Conservation (phyloP, 2,329 filamentous ascomycete species). For the Sporothrix sp. region DNA sequence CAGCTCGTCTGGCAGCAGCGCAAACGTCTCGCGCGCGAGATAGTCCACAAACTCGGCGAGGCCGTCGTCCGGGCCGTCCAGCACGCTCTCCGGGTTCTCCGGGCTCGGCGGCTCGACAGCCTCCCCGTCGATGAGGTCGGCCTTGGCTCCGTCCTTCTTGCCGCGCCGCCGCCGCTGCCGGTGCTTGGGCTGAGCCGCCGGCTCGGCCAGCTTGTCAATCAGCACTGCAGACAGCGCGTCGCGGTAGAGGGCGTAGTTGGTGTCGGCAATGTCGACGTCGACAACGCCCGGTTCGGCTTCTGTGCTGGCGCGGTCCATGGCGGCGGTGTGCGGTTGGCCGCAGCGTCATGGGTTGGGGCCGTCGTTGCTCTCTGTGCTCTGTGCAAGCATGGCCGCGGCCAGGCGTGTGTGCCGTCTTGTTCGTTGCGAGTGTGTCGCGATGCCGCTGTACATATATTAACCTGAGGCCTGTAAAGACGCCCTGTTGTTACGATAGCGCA, state of each 20-base stretch:
- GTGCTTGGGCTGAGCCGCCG: conserved; percentile 12
- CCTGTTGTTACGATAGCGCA: no score
- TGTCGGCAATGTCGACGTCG: conserved; percentile 17
- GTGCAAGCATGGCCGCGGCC: no score
- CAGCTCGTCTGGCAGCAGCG: conserved; percentile 50
- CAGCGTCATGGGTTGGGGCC: no score
- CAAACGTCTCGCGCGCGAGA: conserved; percentile 60
- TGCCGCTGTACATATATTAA: no score
- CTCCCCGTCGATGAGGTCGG: background rate
- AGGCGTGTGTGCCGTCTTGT: no score
- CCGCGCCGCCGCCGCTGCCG: background rate
- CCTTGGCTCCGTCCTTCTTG: background rate
- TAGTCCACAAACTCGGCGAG: conserved; percentile 76
- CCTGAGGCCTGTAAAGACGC: no score
- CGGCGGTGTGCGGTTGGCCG: no score
- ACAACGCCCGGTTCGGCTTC: background rate
- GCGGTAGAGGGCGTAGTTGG: conserved; percentile 59
- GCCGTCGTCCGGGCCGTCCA: conserved; percentile 31
- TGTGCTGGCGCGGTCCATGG: background rate
- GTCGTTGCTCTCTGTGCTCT: no score
- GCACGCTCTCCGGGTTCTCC: background rate
- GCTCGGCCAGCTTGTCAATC: conserved; percentile 47
- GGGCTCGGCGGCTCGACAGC: background rate
- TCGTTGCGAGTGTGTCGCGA: no score
- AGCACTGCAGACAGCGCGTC: conserved; percentile 64